Conservation (phyloP, 768 basidiomycete genomes). For the Agaricus blazei region DNA sequence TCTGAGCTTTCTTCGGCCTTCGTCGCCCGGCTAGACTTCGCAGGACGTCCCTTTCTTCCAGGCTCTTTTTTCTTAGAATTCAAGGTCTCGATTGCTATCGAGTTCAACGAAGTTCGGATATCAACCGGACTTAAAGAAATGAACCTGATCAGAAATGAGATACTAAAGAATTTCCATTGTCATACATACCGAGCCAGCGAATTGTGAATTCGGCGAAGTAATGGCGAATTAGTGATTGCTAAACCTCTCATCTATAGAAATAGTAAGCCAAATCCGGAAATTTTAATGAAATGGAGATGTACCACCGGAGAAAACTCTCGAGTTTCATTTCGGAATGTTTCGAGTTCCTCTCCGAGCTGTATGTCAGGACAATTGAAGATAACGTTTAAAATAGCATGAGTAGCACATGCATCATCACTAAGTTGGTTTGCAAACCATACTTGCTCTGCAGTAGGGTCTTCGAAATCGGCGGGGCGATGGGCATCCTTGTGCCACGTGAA, state of each 20-base stretch:
- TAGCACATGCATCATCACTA: conserved; percentile 61
- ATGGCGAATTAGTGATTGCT: conserved; percentile 50
- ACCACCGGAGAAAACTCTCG: conserved; percentile 54
- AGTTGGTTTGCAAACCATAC: conserved; percentile 72
- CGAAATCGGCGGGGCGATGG: conserved; percentile 40
- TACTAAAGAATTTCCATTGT: not conserved
- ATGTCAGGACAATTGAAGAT: conserved; percentile 50
- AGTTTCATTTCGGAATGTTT: conserved; percentile 44
- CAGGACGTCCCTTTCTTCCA: not conserved
- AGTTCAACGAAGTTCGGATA: conserved; percentile 45
- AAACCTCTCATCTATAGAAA: conserved; percentile 54
- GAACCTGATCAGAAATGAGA: conserved; percentile 1
- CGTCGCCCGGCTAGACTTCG: conserved; percentile 9
- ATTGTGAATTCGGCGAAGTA: conserved; percentile 54
- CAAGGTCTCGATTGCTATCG: conserved; percentile 39
- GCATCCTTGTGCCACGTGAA: conserved; percentile 51
- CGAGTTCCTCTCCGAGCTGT: conserved; percentile 41
- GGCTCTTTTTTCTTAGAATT: conserved; percentile 33
- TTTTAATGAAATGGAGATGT: conserved; percentile 16
- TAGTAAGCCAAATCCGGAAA: not conserved
- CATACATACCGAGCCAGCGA: conserved; percentile 48
- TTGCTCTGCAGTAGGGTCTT: conserved; percentile 47
- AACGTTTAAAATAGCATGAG: conserved; percentile 57
- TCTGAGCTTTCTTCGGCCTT: conserved; percentile 18
- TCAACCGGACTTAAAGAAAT: conserved; percentile 44